Evolutionary conservation across 495 filamentous ascomycete species (phyloP), one percentile per base, ranked within the genome.

Genomic region (Beverwykella pulmonaria): DNA sequence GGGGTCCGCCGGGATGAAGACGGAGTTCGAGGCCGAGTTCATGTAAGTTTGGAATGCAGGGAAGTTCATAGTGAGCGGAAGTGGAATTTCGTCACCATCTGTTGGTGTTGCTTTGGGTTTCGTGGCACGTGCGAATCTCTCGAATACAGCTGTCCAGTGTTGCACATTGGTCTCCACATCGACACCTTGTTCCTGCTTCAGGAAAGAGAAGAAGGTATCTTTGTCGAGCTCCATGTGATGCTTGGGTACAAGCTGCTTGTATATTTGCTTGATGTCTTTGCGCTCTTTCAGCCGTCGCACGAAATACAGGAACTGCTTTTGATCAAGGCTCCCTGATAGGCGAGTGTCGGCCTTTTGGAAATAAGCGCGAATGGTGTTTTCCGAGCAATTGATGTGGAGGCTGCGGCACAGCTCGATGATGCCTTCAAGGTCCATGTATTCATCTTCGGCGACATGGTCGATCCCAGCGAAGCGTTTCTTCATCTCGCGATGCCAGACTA

Each of bases 401-500:
- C 86, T 89, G 67, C 88, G 89, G 77, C 93, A 97, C 10, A 97
- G 82, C 46, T 87, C 86, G 71, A 91, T 88, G 26, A 97, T 86
- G 3, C 88, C 89, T 29, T 80, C 80, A 49, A 94, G 84, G 56
- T 92, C 88, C 36, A 97, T 86, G 53, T 79, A 82, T 68, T 91
- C 90, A 2, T 87, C 86, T 48, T 87, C 86, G 0, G 65, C 80
- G 1, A 79, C 67, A 61, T 83, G 84, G 23, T 77, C 70, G 54
- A 78, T 82, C 36, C 84, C 80, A 1, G 81, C 81, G 59, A 86
- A 88, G 47, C 88, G 81, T 63, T 85, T 85, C 6, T 83, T 80
- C 89, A 96, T 94, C 75, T 94, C 92, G n/a, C 82, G 85, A 62
- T 85, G 83, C 94, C 94, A 98, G 73, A 93, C 90, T 34, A 83